Percentiles rank a stretch among this genome's conserved stretches.
These are phyloP conservation scores for Coprinellus aureogranulatus DNA, from an alignment of 768 basidiomycete genomes.

Conservation along the genomic window DNA sequence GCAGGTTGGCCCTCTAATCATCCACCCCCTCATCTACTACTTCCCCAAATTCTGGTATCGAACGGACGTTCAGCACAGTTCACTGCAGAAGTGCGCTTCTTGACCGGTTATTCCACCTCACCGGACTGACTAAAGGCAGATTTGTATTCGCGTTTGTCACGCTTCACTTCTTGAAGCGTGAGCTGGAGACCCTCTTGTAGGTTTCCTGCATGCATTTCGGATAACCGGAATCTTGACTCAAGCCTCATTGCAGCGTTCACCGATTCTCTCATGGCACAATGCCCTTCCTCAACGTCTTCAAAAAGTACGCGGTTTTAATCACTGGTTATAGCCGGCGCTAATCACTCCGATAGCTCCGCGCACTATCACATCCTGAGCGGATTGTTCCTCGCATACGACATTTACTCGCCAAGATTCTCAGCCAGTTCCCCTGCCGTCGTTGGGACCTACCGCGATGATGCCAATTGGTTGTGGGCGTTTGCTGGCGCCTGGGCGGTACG, in stretches of 20 bases:
- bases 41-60: slow-evolving; percentile 72
- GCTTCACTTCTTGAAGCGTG: slow-evolving; percentile 88
- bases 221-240: not conserved
- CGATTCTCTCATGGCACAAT: slow-evolving; percentile 95
- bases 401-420: slow-evolving; percentile 81
- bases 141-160: slow-evolving; percentile 74
- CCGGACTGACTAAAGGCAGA: slow-evolving; percentile 24
- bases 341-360: slow-evolving; percentile 54
- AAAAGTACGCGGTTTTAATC: slow-evolving; percentile 59
- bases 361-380: slow-evolving; percentile 89
- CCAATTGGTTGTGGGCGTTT: slow-evolving; percentile 65
- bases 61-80: slow-evolving; percentile 64
- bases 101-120: slow-evolving; percentile 12
- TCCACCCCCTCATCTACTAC: slow-evolving; percentile 83
- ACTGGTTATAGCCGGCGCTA: not conserved
- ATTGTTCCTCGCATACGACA: slow-evolving; percentile 69
- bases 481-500: slow-evolving; percentile 74
- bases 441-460: slow-evolving; percentile 62
- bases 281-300: slow-evolving; percentile 82
- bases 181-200: slow-evolving; percentile 87
- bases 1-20: slow-evolving; percentile 82
- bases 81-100: slow-evolving; percentile 61
- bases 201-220: slow-evolving; percentile 21
- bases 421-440: slow-evolving; percentile 59
- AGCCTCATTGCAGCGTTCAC: slow-evolving; percentile 62